Evolutionary conservation across 371 early-diverging fungal genomes (phyloP), one percentile per base, ranked within the genome.

Genomic region (Apophysomyces ossiformis): DNA sequence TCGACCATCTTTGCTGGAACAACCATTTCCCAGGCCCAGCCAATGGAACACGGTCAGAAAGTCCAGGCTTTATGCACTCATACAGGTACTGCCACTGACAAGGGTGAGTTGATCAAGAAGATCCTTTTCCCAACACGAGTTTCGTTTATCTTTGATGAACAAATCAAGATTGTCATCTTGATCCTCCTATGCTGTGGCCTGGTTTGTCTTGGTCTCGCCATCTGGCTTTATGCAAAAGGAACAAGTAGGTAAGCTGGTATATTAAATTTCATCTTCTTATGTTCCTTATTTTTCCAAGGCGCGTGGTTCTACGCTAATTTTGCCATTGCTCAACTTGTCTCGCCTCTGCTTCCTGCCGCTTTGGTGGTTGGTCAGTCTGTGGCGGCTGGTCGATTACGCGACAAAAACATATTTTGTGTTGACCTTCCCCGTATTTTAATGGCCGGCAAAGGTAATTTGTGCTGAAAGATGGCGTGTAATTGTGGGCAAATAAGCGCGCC

Each of bases 41-140:
- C 70, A 11, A 59, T 46, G 16, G 38, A 58, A 32, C 41, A 41
- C 5, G 50, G 47, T 5, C 60, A 59, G 36, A 57, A 70, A 36
- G 74, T 74, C 9, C 68, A 54, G 60, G 85, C 91, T 0, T 72
- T 92, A 41, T 91, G 90, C 7, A 81, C 87, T 45, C 77, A 81
- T 36, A 95, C 93, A 3, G 93, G 95, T 32, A 91, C 91, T 61
- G 67, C 76, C n/a, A 92, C 95, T 15, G 81, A 89, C 50, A 89
- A 90, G 68, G 96, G 96, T 38, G 68, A 79, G 61, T 79, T 95
- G 45, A 82, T 96, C 44, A 86, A 87, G 69, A 89, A 89, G 64
- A 93, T 96, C 59, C 72, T 92, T 7, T 90, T 85, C 73, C 89
- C 93, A 9, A 67, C 74, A 36, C 79, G 86, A 18, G 80, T 84